Percentiles rank a stretch among this genome's conserved stretches.
Conservation (phyloP, 176 grass and related monocot genomes). For the Musa troglodytarum region DNA sequence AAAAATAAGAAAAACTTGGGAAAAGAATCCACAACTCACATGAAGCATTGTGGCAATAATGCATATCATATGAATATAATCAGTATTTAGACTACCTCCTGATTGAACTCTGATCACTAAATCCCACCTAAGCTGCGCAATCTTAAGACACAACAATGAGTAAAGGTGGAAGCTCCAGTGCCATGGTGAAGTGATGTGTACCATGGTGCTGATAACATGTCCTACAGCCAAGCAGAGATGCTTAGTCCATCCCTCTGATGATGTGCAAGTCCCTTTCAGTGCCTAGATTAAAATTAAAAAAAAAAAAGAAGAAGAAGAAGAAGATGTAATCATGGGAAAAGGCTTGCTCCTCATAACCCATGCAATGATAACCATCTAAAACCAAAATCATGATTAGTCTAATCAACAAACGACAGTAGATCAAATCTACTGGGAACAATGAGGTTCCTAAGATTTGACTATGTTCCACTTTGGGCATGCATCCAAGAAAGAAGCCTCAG, state of each 20-base stretch:
- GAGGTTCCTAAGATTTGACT: neutral
- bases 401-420: slow-evolving; percentile 5
- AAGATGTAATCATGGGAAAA: neutral
- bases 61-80: too few relatives aligned
- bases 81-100: too few relatives aligned
- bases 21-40: too few relatives aligned
- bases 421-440: neutral
- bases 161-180: too few relatives aligned
- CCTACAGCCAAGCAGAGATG: neutral
- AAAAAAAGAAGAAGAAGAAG: neutral
- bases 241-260: slow-evolving; percentile 2
- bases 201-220: slow-evolving; percentile 3
- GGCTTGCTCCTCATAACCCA: neutral
- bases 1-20: too few relatives aligned
- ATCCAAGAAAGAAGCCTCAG: too few relatives aligned
- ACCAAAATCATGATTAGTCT: neutral
- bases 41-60: too few relatives aligned
- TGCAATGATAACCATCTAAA: neutral
- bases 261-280: slow-evolving; percentile 15
- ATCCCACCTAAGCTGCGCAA: too few relatives aligned
- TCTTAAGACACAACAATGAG: too few relatives aligned
- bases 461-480: neutral
- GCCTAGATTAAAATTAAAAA: neutral
- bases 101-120: too few relatives aligned
- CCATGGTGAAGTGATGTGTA: neutral